A percentile compares a stretch with the other conserved stretches of the same genome.
These are phyloP conservation scores for Xylaria sp. DNA, from an alignment of 2,329 filamentous ascomycete species.

Conservation along the genomic window DNA sequence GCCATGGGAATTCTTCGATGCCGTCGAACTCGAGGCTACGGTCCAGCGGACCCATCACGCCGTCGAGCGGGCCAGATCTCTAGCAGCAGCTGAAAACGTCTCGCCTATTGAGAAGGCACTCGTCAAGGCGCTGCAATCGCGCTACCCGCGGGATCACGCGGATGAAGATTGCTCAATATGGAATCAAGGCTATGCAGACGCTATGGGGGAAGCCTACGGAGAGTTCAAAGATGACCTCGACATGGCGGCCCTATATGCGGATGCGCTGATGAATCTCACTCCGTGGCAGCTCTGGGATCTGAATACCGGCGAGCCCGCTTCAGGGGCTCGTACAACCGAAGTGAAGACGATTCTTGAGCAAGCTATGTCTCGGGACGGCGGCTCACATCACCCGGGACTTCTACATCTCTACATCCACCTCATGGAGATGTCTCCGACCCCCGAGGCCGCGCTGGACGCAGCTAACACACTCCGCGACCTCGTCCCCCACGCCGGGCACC, in stretches of 20 bases:
- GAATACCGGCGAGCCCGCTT: constrained; percentile 59
- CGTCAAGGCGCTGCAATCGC: constrained; percentile 63
- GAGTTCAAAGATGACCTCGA: constrained; percentile 63
- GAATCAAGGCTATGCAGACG: constrained; percentile 66
- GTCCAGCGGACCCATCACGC: constrained; percentile 55
- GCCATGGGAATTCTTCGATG: constrained; percentile 74
- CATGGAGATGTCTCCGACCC: constrained; percentile 75
- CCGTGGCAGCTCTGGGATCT: constrained; percentile 71
- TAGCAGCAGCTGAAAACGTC: constrained; percentile 42
- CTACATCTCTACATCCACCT: constrained; percentile 79
- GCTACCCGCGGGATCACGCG: constrained; percentile 62
- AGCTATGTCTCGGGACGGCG: constrained; percentile 57
- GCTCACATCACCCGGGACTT: constrained; percentile 67
- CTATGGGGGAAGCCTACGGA: constrained; percentile 62
- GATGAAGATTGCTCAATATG: constrained; percentile 56
- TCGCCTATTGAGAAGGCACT: constrained; percentile 65
- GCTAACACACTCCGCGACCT: constrained; percentile 68
- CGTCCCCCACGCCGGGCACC: constrained; percentile 72
- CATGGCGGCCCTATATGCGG: constrained; percentile 66
- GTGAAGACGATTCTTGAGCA: constrained; percentile 63
- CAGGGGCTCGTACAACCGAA: constrained; percentile 62
- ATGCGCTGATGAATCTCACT: constrained; percentile 68
- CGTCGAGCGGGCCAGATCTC: constrained; percentile 48
- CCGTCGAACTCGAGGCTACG: constrained; percentile 59
- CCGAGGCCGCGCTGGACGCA: constrained; percentile 65